Percentiles rank a stretch among this genome's conserved stretches.
Conservation (phyloP, 495 filamentous ascomycete species). For the Xylaria intraflava region DNA sequence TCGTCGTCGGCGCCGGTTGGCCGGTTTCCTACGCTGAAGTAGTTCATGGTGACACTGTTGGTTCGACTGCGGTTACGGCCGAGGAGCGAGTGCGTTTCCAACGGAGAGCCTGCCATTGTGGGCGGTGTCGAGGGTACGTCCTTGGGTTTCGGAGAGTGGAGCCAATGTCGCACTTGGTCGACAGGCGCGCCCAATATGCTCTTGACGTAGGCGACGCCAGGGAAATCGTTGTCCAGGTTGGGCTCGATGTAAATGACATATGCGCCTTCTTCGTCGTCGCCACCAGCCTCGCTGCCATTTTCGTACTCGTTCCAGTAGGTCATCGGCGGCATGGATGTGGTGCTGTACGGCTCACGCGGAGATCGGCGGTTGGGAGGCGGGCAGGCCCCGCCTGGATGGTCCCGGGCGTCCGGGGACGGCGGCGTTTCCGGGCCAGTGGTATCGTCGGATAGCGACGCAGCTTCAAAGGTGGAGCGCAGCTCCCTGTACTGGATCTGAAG, state of each 20-base stretch:
- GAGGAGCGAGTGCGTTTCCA: constrained; percentile 33
- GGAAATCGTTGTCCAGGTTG: constrained; percentile 39
- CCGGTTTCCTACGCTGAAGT: constrained; percentile 24
- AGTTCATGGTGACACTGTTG: constrained; percentile 18
- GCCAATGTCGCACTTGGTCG: constrained; percentile 38
- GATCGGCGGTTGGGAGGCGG: constrained; percentile 12
- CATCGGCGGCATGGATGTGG: constrained; percentile 7
- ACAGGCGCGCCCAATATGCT: constrained; percentile 37
- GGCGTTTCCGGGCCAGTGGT: constrained; percentile 13
- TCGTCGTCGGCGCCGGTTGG: constrained; percentile 16
- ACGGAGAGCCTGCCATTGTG: background rate
- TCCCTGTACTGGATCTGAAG: constrained; percentile 52
- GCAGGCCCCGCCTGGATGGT: constrained; percentile 5
- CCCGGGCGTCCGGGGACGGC: constrained; percentile 8
- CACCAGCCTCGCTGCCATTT: constrained; percentile 47
- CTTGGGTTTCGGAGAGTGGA: constrained; percentile 21
- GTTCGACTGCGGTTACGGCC: background rate
- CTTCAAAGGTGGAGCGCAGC: constrained; percentile 45
- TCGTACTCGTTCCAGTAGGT: constrained; percentile 64
- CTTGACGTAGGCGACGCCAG: constrained; percentile 39
- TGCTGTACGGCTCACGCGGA: constrained; percentile 17
- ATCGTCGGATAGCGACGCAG: constrained; percentile 25
- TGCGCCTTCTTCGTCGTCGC: constrained; percentile 35
- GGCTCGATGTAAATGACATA: constrained; percentile 56
- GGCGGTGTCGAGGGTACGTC: background rate